Evolutionary conservation across 345 rosid species (phyloP), one percentile per base, ranked within the genome.

Genomic region (Eutrema heterophyllum): DNA sequence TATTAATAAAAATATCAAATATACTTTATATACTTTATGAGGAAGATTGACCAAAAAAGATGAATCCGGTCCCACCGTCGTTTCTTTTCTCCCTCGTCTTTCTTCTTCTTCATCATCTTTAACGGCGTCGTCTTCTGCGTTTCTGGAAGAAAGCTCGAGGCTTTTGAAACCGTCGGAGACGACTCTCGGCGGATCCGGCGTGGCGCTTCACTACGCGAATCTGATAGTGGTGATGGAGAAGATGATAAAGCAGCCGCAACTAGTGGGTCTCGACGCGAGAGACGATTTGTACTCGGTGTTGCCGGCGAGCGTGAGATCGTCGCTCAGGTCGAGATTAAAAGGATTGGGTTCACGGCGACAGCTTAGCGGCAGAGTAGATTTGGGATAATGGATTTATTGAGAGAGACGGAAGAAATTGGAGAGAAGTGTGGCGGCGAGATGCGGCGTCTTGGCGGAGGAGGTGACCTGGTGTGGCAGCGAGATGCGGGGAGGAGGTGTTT

Each of bases 161-260:
- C 79, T 89, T 4, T 76, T 90, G 55, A 88, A 83, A 74, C 91
- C 97, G 0, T 93, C 98, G 7, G 72, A 75, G 26, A 85, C 82
- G 0, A 90, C 98, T 3, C 82, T 96, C 1, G 99, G 98, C 0
- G 88, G 93, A 8, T 79, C 91, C 2, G 98, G 94, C 11, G 71
- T 90, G 43, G 87, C 96, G 26, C 82, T 90, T 32, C 98, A 92
- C 80, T 96, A 90, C 73, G 90, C 98, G 0, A 88, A 89, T 70
- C 75, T 96, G 70, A 88, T 96, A 0, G 88, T 96, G 21, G 88
- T 92, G 9, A 85, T 90, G 83, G 99, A 96, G 77, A 96, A 90
- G 75, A 90, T 96, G 98, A 89, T 96, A 21, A 89, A 84, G 58
- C 92, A 92, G 8, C 99, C 99, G 0, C 99, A 96, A 7, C 61